These are phyloP conservation scores for Candida hungchunana DNA, from an alignment of 805 yeast genomes.

Conservation along the genomic window DNA sequence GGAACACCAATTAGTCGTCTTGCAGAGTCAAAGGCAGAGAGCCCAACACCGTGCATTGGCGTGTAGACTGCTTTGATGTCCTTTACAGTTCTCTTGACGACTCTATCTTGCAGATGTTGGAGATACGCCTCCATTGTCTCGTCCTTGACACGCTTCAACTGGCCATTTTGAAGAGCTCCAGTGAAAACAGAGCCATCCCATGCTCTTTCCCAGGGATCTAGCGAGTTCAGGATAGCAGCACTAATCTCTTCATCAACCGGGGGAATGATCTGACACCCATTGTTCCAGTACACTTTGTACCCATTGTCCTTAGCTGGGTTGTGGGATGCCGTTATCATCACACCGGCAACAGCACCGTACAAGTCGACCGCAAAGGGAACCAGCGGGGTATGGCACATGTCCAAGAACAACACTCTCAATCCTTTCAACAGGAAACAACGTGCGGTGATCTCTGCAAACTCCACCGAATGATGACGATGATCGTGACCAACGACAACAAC, in stretches of 20 bases:
- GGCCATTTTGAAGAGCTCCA: constrained; percentile 22
- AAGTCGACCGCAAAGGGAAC: constrained; percentile 83
- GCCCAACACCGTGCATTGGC: constrained; percentile 95
- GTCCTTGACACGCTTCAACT: constrained; percentile 37
- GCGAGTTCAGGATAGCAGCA: constrained; percentile 49
- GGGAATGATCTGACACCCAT: constrained; percentile 94
- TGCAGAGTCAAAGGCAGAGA: constrained; percentile 47
- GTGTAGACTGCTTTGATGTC: constrained; percentile 68
- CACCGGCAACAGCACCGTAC: constrained; percentile 67
- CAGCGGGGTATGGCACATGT: constrained; percentile 75
- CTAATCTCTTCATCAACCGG: constrained; percentile 84
- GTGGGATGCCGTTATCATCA: constrained; percentile 91
- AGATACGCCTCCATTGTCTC: constrained; percentile 42
- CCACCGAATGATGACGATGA: constrained; percentile 75
- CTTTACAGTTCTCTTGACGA: constrained; percentile 29
- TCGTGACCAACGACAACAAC: constrained; percentile 84
- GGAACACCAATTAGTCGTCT: constrained; percentile 34
- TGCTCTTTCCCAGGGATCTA: constrained; percentile 54
- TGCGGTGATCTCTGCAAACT: constrained; percentile 78
- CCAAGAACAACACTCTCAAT: constrained; percentile 62
- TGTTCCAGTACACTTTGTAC: constrained; percentile 87
- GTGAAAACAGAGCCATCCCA: constrained; percentile 42
- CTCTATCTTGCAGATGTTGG: constrained; percentile 25
- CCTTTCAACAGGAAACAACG: constrained; percentile 67
- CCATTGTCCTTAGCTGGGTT: constrained; percentile 87